Percentiles rank a stretch among this genome's conserved stretches.
Conservation (phyloP, 1,284 basidiomycete species). For the Ustilago hordei region DNA sequence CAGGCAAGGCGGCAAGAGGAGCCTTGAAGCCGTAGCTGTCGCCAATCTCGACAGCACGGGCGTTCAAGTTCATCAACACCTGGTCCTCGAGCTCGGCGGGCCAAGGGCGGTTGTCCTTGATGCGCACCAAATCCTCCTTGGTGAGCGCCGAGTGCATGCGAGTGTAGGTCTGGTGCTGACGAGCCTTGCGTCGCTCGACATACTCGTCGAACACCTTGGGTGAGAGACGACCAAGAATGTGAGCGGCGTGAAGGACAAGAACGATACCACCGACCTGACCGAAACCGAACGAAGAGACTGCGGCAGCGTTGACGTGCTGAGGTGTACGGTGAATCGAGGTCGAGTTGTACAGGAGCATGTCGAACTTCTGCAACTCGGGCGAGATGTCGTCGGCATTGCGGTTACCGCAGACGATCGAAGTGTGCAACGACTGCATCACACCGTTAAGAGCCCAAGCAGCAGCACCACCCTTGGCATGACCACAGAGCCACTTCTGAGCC, state of each 20-base stretch:
- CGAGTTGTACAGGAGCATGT: slow-evolving; percentile 95
- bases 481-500: slow-evolving; percentile 86
- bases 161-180: slow-evolving; percentile 63
- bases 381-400: slow-evolving; percentile 84
- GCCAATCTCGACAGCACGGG: slow-evolving; percentile 73
- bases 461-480: slow-evolving; percentile 71
- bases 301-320: slow-evolving; percentile 62
- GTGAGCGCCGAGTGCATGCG: slow-evolving; percentile 66
- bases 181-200: slow-evolving; percentile 69
- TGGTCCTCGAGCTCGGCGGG: slow-evolving; percentile 84
- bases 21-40: slow-evolving; percentile 62
- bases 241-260: slow-evolving; percentile 88
- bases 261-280: slow-evolving; percentile 92
- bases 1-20: slow-evolving; percentile 55
- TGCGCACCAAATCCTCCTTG: slow-evolving; percentile 76
- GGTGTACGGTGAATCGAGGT: slow-evolving; percentile 77
- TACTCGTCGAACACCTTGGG: slow-evolving; percentile 81
- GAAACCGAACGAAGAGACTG: slow-evolving; percentile 93
- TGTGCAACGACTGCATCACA: slow-evolving; percentile 85
- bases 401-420: slow-evolving; percentile 94
- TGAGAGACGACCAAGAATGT: slow-evolving; percentile 85
- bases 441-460: slow-evolving; percentile 98
- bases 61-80: slow-evolving; percentile 92
- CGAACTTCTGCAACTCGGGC: slow-evolving; percentile 88
- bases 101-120: slow-evolving; percentile 96